Conservation (phyloP, 192 early-diverging fungal species). For the Backusella macrospora region DNA sequence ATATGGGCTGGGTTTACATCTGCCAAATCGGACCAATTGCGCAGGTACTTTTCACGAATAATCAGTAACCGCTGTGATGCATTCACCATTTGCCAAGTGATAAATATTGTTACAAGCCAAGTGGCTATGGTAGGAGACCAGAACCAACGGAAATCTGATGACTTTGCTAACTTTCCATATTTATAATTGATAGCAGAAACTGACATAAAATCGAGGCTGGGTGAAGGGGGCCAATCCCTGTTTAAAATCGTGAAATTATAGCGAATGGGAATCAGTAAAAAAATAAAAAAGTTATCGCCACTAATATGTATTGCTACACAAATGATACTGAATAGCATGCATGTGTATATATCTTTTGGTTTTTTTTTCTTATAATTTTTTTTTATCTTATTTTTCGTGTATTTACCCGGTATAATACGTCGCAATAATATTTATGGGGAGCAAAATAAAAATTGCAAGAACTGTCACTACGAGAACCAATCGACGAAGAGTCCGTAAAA, state of each 20-base stretch:
- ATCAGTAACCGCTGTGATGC: constrained; percentile 53
- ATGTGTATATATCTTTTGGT: neutral
- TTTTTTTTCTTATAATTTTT: neutral
- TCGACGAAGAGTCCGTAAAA: constrained; percentile 58
- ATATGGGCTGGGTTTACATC: neutral
- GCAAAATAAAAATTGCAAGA: constrained; percentile 58
- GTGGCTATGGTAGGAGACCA: constrained; percentile 65
- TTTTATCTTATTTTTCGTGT: no score
- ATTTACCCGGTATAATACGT: constrained; percentile 38
- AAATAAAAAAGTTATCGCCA: neutral
- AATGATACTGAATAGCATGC: neutral
- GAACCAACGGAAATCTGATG: constrained; percentile 50
- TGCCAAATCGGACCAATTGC: neutral
- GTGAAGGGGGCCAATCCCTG: constrained; percentile 39
- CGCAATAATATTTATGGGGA: constrained; percentile 64
- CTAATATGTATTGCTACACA: neutral
- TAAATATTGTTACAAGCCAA: constrained; percentile 60
- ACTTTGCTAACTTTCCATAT: constrained; percentile 20
- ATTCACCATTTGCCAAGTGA: constrained; percentile 55
- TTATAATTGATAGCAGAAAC: constrained; percentile 39
- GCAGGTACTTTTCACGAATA: constrained; percentile 57
- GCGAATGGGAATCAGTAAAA: neutral
- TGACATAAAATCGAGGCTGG: constrained; percentile 42
- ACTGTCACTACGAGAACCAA: constrained; percentile 56
- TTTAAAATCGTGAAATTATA: constrained; percentile 1